Conservation (phyloP, 2,329 filamentous ascomycete genomes). For the Stemphylium lycopersici region DNA sequence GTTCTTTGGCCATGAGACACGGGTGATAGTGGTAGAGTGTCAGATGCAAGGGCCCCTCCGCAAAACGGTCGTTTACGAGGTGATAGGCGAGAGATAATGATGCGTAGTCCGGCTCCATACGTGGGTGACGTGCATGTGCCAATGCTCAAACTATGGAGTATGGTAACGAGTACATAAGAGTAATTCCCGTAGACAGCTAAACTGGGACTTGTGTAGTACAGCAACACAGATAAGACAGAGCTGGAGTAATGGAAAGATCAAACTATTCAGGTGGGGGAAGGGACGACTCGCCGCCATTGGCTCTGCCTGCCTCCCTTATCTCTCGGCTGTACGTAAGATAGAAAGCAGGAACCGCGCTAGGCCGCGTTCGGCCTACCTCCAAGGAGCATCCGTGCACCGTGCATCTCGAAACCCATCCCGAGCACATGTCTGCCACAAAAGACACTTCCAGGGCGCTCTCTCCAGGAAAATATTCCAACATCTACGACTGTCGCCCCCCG, state of each 20-base stretch:
- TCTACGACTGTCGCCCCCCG: slow-evolving; percentile 22
- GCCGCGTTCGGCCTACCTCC: slow-evolving; percentile 11
- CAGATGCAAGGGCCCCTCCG: slow-evolving; percentile 4
- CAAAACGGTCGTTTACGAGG: slow-evolving; percentile 9
- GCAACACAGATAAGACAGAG: slow-evolving; percentile 25
- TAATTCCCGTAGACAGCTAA: slow-evolving; percentile 29
- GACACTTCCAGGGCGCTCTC: slow-evolving; percentile 36
- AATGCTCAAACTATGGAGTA: slow-evolving; percentile 21
- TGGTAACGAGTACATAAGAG: slow-evolving; percentile 46
- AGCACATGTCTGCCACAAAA: slow-evolving; percentile 44
- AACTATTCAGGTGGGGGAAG: slow-evolving; percentile 30
- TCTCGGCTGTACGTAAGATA: slow-evolving; percentile 21
- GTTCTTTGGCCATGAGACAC: background rate
- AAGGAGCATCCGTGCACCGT: slow-evolving; percentile 11
- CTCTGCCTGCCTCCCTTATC: slow-evolving; percentile 34
- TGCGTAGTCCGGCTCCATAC: slow-evolving; percentile 20
- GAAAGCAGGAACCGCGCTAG: slow-evolving; percentile 17
- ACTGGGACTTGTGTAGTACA: slow-evolving; percentile 8
- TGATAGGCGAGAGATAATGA: slow-evolving; percentile 21
- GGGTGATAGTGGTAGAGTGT: background rate
- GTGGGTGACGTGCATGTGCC: slow-evolving; percentile 37
- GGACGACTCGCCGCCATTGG: slow-evolving; percentile 29
- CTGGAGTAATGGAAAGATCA: slow-evolving; percentile 17
- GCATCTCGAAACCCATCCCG: slow-evolving; percentile 23
- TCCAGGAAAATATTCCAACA: slow-evolving; percentile 16